Base-by-base conservation (phyloP, 768 basidiomycete genomes). In the Cystobasidium tubakii region DNA sequence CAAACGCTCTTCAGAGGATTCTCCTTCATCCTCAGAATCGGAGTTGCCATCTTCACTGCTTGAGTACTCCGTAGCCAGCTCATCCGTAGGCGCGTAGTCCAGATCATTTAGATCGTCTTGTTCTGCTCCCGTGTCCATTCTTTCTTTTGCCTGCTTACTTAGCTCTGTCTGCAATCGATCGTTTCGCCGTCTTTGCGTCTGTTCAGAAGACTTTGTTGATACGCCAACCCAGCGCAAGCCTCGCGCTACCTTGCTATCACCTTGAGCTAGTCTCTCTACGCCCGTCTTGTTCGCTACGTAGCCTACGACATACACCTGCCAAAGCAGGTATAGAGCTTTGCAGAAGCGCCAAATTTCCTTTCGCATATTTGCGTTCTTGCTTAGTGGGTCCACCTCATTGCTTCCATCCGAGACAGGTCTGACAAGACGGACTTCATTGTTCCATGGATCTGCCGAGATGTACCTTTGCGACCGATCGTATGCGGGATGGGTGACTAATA, bases 271-370 rank as follows among this genome's bases (percentile, higher is more conserved):
- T 31, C 54, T 71, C 9, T 25, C 29, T 3, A 71, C 53, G 9
- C 69, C 54, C 1, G 33, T 29, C 25, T 71, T 57, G 54, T 21
- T n/a, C 9, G 69, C 69, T 53, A 60, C 21, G 36, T 36, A 62
- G 53, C 69, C 54, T 3, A 34, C 29, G 53, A 71, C n/a, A 31
- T 71, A 71, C 33, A 71, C 27, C 31, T 71, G 50, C 33, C 43
- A 71, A 17, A 71, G 29, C 21, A 71, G 31, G 25, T 55, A 36
- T 2, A 71, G 1, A 25, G 69, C 69, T n/a, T 55, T 39, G 31
- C 21, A 36, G 36, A 71, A 71, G n/a, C 69, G n/a, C 53, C 54
- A 71, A n/a, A 55, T 62, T 53, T 71, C 69, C 42, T 71, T 71
- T 15, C 69, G 69, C 69, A 71, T 27, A 44, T 29, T 39, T 33